phyloP scores from a whole-genome alignment of 2,329 filamentous ascomycete species.

The Waltergamsia citrina region DNA sequence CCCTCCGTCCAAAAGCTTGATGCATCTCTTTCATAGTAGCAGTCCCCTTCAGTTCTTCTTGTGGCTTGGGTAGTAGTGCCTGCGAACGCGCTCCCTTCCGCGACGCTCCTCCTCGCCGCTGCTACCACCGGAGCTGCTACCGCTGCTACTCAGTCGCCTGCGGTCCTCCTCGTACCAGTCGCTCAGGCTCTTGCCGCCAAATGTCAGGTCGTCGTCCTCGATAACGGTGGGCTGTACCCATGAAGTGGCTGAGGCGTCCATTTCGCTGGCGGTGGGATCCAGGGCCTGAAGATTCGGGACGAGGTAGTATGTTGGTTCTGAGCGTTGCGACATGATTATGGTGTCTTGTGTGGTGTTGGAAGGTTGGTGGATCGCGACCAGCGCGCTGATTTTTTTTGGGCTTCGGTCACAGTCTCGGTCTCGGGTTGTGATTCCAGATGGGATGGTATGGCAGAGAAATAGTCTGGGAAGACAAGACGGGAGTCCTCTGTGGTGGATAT shows the following conservation, averaged over 20 bases:
- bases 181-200: slow-evolving; percentile 49
- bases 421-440: no score
- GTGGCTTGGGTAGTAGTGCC: no score
- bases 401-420: no score
- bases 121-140: slow-evolving; percentile 4
- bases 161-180: slow-evolving; percentile 52
- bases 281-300: slow-evolving; percentile 21
- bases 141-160: slow-evolving; percentile 29
- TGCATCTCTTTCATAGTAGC: not conserved
- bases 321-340: not conserved
- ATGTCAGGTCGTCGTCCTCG: slow-evolving; percentile 52
- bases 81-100: slow-evolving; percentile 26
- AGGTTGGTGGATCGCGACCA: no score
- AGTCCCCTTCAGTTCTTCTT: no score
- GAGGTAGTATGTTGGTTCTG: slow-evolving; percentile 13
- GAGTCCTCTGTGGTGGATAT: no score
- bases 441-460: no score
- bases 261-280: slow-evolving; percentile 20
- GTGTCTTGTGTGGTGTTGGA: not conserved
- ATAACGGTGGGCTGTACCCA: slow-evolving; percentile 49
- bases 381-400: no score
- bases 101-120: slow-evolving; percentile 26
- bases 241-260: slow-evolving; percentile 21
- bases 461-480: no score
- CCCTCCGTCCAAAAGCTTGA: not conserved